Base-by-base conservation (phyloP, 2,329 filamentous ascomycete genomes). In the Xylariaceae sp. region DNA sequence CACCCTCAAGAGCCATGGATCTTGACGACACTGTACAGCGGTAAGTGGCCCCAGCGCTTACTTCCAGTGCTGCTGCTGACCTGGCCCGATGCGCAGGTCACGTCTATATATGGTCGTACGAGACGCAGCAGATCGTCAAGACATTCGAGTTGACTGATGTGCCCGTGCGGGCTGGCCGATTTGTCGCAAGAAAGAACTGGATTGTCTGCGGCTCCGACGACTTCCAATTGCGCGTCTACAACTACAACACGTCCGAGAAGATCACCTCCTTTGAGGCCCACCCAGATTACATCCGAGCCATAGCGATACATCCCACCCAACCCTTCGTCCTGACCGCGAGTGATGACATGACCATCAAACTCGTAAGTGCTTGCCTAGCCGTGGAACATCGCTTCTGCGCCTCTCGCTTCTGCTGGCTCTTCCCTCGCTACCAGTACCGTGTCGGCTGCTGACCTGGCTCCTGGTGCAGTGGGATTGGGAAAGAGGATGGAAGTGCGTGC, bases 191-290 rank as follows among this genome's bases (percentile, higher is more conserved):
- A 52, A 98, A 98, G 79, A 98, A 96, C 65, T 98, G 92, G 92
- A 93, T 94, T 51, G 86, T 94, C 35, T 92, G 87, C 65, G 92
- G 92, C 56, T 90, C 83, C 48, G 86, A 94, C 67, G 87, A 94
- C 67, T 98, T 93, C 67, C 74, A 79, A 57, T 61, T 79, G 34
- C 83, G 90, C 50, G 85, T 94, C 44, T 94, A 94, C 75, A 96
- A 98, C 69, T 98, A 96, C 75, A 96, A 98, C 67, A 98, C 92
- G 34, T 94, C 87, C 40, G 92, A 98, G 65, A 96, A 95, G 75
- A 92, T 96, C 54, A 90, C 88, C 34, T 85, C 85, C 12, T 96
- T 95, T 62, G 90, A 96, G 67, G 90, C 89, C 32, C 92, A 98
- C 59, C 92, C 92, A 40, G 92, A 98, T 63, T 98, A 98, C 57